phyloP scores from a whole-genome alignment of 2,329 filamentous ascomycete genomes.

The Orbilia ellipsospora region DNA sequence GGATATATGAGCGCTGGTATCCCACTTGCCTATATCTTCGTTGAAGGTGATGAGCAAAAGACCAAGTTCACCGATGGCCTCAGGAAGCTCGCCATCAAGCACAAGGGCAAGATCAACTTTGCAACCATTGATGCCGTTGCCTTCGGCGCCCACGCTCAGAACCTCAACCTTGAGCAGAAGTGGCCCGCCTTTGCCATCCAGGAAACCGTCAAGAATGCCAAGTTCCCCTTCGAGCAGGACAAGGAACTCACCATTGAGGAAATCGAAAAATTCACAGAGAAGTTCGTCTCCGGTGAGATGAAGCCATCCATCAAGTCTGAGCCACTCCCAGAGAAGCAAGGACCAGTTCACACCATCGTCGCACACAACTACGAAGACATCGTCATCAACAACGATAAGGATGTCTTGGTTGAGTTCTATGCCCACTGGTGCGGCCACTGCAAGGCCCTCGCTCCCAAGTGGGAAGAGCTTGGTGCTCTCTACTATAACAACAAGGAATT shows the following conservation, averaged over 20 bases:
- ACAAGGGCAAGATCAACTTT: conserved; percentile 96
- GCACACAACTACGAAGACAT: conserved; percentile 93
- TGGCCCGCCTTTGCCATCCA: conserved; percentile 99
- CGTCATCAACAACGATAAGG: conserved; percentile 93
- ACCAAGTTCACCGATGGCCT: conserved; percentile 78
- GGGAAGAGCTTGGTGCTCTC: conserved; percentile 83
- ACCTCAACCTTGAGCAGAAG: conserved; percentile 97
- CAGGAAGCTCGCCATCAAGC: conserved; percentile 87
- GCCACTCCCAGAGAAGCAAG: conserved; percentile 91
- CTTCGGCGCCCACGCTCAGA: conserved; percentile 93
- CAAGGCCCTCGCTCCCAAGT: conserved; percentile 94
- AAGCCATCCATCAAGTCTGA: conserved; percentile 98
- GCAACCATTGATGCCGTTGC: conserved; percentile 95
- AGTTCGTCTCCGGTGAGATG: conserved; percentile 86
- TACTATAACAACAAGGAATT: conserved; percentile 79
- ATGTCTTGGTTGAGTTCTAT: conserved; percentile 98
- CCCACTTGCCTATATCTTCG: conserved; percentile 97
- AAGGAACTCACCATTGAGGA: conserved; percentile 78
- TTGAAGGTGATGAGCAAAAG: conserved; percentile 90
- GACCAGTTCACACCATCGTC: conserved; percentile 85
- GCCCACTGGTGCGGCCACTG: conserved; percentile 99
- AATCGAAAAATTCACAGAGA: conserved; percentile 84
- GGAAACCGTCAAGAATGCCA: conserved; percentile 92
- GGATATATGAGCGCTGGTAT: conserved; percentile 93
- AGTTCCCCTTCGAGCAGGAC: conserved; percentile 91